These are phyloP conservation scores for Rhododendron molle DNA, from an alignment of 148 eudicot genomes.

Conservation along the genomic window DNA sequence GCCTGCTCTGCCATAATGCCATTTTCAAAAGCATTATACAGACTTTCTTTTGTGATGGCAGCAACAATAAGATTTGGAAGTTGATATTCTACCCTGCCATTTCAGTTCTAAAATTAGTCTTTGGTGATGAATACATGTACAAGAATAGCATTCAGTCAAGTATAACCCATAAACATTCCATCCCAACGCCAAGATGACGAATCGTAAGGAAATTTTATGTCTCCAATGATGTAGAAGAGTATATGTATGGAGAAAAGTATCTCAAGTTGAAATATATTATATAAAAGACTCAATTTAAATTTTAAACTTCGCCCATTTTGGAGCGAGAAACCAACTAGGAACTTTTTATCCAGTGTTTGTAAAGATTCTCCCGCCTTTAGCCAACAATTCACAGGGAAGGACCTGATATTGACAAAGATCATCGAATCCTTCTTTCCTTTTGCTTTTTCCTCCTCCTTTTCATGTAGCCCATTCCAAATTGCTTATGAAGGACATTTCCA, in stretches of 20 bases:
- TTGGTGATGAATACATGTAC: background rate
- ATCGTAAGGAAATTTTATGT: no score
- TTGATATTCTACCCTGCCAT: slow-evolving; percentile 83
- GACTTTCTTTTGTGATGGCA: slow-evolving; percentile 79
- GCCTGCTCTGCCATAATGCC: slow-evolving; percentile 93
- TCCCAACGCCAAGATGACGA: background rate
- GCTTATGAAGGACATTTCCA: slow-evolving; percentile 3
- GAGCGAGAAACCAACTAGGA: background rate
- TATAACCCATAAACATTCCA: background rate
- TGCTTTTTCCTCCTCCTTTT: background rate
- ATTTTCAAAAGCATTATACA: slow-evolving; percentile 78
- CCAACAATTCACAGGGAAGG: background rate
- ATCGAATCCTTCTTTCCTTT: background rate
- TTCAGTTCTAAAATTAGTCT: slow-evolving; percentile 7
- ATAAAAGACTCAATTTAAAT: background rate
- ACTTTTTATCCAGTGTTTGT: background rate
- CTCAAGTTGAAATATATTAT: background rate
- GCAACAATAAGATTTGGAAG: slow-evolving; percentile 91
- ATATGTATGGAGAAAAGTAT: background rate
- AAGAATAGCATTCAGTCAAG: background rate
- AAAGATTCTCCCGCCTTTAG: background rate
- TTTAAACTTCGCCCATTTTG: background rate
- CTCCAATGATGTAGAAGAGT: background rate
- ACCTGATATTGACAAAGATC: background rate
- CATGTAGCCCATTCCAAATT: background rate